Percentiles rank a stretch among this genome's conserved stretches.
Conservation (phyloP, 2,329 filamentous ascomycete species). For the Aschersonia sp. region DNA sequence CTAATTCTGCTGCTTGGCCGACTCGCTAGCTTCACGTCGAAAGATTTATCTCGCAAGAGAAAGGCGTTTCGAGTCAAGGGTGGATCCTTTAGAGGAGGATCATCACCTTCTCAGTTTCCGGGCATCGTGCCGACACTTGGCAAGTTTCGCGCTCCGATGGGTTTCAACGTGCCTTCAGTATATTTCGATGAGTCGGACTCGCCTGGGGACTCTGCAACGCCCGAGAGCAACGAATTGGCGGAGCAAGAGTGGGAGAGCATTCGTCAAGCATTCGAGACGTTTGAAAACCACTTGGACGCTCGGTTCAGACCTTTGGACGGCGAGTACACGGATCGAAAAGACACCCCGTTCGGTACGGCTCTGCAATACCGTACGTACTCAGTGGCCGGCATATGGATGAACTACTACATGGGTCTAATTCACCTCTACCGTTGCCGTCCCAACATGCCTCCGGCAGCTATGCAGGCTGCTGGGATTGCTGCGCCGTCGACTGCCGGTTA, state of each 20-base stretch:
- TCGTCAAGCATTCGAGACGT: constrained; percentile 51
- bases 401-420: constrained; percentile 75
- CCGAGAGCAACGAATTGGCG: constrained; percentile 53
- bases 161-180: constrained; percentile 36
- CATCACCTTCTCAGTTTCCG: constrained; percentile 30
- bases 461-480: constrained; percentile 70
- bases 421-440: constrained; percentile 73
- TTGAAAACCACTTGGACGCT: constrained; percentile 52
- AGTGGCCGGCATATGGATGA: constrained; percentile 79
- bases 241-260: constrained; percentile 69
- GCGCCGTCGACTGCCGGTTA: constrained; percentile 56
- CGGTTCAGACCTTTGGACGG: constrained; percentile 63
- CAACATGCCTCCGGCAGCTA: constrained; percentile 78
- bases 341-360: constrained; percentile 66
- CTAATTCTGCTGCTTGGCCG: constrained; percentile 70
- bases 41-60: constrained; percentile 67
- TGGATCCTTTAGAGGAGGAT: constrained; percentile 12
- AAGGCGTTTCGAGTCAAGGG: constrained; percentile 31
- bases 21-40: constrained; percentile 62
- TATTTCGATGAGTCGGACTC: constrained; percentile 27
- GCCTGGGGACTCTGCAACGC: constrained; percentile 42
- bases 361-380: constrained; percentile 73
- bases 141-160: constrained; percentile 34
- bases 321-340: constrained; percentile 47
- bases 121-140: constrained; percentile 41